Evolutionary conservation across 192 early-diverging fungal genomes (phyloP).

Genomic region (Dimargaris cristalligena): DNA sequence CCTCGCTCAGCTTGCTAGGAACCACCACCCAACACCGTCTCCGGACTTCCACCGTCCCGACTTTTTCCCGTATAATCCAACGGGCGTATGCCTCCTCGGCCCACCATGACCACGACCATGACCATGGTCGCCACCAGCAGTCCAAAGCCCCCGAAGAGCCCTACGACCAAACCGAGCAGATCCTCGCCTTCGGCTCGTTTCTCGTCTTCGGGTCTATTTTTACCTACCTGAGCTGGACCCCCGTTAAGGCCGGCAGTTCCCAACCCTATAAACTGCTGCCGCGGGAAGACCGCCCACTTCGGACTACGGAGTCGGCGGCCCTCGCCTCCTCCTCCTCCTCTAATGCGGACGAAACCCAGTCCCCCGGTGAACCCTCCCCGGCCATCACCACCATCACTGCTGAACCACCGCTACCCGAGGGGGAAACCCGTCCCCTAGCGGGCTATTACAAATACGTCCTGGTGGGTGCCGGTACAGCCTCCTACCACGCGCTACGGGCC

Average conservation of each 20-base stretch:
- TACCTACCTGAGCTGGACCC: not conserved
- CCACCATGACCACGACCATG: too few species aligned
- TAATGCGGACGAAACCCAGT: not conserved
- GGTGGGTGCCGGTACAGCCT: conserved; percentile 39
- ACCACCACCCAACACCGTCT: too few species aligned
- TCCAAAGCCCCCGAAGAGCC: not conserved
- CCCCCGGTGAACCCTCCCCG: not conserved
- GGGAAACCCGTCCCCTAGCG: not conserved
- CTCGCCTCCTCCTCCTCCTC: not conserved
- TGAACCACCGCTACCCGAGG: too few species aligned
- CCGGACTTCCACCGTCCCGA: too few species aligned
- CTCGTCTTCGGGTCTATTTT: not conserved
- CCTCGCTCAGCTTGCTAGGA: too few species aligned
- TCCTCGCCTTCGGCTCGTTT: not conserved
- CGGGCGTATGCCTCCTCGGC: too few species aligned
- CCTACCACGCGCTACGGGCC: conserved; percentile 35
- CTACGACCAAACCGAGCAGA: not conserved
- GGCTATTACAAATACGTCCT: conserved; percentile 12
- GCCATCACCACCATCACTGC: not conserved
- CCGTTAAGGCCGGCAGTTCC: not conserved
- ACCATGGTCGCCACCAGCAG: not conserved
- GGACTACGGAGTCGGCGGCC: not conserved
- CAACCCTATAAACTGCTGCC: not conserved
- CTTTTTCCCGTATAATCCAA: too few species aligned
- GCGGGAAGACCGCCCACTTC: not conserved